Base-by-base conservation (phyloP, 2,329 filamentous ascomycete species). In the Aspergillus sojae region DNA sequence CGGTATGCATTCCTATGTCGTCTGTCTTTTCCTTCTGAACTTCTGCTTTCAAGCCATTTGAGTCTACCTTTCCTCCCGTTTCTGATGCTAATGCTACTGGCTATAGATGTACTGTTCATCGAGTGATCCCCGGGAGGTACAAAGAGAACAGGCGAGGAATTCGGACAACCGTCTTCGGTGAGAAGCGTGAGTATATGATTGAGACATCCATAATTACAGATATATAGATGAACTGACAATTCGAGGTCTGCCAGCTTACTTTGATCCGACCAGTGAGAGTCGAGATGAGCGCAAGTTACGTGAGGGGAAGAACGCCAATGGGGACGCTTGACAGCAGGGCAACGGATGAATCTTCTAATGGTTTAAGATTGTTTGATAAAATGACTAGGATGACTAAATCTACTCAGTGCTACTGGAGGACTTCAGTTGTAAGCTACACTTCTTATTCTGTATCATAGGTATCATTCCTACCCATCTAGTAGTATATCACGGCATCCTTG, bases 1-100 rank as follows among this genome's bases (percentile, higher is more conserved):
- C 69, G 80, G 73, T 77, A 57, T 21, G 32, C 3, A 48, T 53
- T 36, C 34, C 5, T 21, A 4, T 58, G 23, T 26, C 28, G 45
- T 11, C 4, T 5, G 14, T 14, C 23, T 14, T 14, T 45, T n/a
- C 10, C n/a, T 1, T 6, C 12, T 36, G 34, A 16, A 6, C 34
- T 12, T 11, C 32, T 32, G 32, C 11, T 32, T 32, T 32, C 32
- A 32, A 32, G 32, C 10, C 32, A 32, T 32, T 32, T 32, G 10
- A 11, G 32, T 11, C 10, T 32, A 32, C 11, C 10, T 32, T 32
- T 28, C 34, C 34, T 12, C 34, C 39, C 10, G 43, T 46, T 23
- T 21, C 3, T 46, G 9, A 21, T 46, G 45, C 45, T 48, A 3
- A 28, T 23, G 23, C 5, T 48, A 16, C 23, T 48, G 45, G 23